Base-by-base conservation (phyloP, 768 basidiomycete genomes). In the Cantharellus anzutake region DNA sequence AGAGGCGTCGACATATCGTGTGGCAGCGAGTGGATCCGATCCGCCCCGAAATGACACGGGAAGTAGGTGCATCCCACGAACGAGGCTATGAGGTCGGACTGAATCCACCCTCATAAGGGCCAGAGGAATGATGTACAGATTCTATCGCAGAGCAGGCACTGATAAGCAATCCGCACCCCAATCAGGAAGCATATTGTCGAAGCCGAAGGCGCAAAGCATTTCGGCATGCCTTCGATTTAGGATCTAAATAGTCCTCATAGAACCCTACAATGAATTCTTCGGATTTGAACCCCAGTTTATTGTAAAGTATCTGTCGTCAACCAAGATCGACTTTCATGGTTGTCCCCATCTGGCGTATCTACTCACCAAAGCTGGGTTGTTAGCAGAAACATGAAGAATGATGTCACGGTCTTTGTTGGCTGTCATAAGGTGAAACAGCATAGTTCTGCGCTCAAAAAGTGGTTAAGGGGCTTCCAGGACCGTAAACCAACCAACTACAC, bases 261-360 rank as follows among this genome's bases (percentile, higher is more conserved):
- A 90, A 89, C 20, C 83, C 84, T 29, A 78, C 80, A 29, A 89
- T 75, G 61, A 88, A 88, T 66, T 84, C 85, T 70, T 89, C 86
- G 0, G 84, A 83, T 64, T 90, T 89, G 75, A 90, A 88, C 37
- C 87, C 86, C 65, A 90, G 88, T 56, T 80, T 81, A 63, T 90
- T 89, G 70, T 89, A 90, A 3, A 88, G 70, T 87, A 56, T 57
- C 2, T 41, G 41, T 64, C 61, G 63, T 63, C 51, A 53, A 58
- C 39, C 44, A 34, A 57, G 14, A 39, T 42, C 4, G 2, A 41
- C 48, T 41, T 7, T 41, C 39, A 59, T 29, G 11, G 29, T 48
- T 48, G 11, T 48, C 44, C 44, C 11, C 44, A 48, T 29, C 20
- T 29, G 20, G 20, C 20, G 20, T 29, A 29, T 14, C 3, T 42